Base-by-base conservation (phyloP, 2,329 filamentous ascomycete species). In the Colletotrichum trifolii region DNA sequence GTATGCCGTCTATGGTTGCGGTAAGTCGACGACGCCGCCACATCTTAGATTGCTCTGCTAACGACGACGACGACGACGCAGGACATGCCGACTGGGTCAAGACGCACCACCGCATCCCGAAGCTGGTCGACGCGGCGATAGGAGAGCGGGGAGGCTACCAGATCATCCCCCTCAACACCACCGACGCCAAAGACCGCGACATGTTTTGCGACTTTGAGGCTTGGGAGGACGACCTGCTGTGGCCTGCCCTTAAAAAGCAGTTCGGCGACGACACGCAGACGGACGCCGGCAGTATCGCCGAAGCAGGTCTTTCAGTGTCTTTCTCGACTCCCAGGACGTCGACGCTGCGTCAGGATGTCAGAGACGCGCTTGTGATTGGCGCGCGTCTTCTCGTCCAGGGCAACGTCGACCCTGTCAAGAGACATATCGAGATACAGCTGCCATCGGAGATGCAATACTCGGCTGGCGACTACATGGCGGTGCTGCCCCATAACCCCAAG, bases 391-490 rank as follows among this genome's bases (percentile, higher is more conserved):
- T 91, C 12, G 88, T 82, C 0, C 13, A 38, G 25, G 74, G 12
- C 68, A 81, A 78, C 0, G 81, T 81, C 33, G 80, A 86, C 0
- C 79, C 80, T 39, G 82, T 81, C 17, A 93, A 93, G 79, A 84
- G 86, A 15, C 84, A 90, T 66, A 84, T 93, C 12, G 87, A 88
- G 68, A 87, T 94, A 38, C 85, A 87, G 63, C 81, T 95, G 1
- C 91, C 92, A 0, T 85, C 82, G 0, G 86, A 85, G 54, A 82
- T 88, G 81, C 83, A 82, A 0, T 95, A 94, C 75, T 83, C 85
- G 39, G 85, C 89, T 2, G 92, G 92, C 12, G 92, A 95, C 72
- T 95, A 96, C 72, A 83, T 95, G 1, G 89, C 90, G 0, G 81
- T 94, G 2, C 80, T 93, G 1, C 92, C 92, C 0, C 77, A 92